Evolutionary conservation across 1,139 yeast genomes (phyloP).

Genomic region (Starmera stellimalicola): DNA sequence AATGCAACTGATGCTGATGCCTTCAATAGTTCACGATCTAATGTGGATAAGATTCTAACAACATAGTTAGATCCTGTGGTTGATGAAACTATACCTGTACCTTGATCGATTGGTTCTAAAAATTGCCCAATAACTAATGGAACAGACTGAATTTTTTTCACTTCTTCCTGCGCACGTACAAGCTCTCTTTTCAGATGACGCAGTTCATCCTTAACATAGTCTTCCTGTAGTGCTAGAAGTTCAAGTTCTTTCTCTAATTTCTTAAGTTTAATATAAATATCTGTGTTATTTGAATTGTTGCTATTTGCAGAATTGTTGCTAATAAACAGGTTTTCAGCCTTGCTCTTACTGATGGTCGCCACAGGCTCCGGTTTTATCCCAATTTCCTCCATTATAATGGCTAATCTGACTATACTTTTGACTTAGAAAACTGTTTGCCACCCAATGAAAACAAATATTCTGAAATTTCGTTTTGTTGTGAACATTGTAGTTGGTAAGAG

Average conservation of each 20-base stretch:
- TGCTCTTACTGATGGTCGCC: slow-evolving; percentile 16
- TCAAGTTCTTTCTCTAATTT: slow-evolving; percentile 85
- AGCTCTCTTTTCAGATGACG: slow-evolving; percentile 92
- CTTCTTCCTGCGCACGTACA: slow-evolving; percentile 96
- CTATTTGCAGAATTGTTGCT: slow-evolving; percentile 12
- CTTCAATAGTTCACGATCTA: slow-evolving; percentile 89
- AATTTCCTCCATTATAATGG: slow-evolving; percentile 46
- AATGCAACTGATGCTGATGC: slow-evolving; percentile 94
- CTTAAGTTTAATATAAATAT: slow-evolving; percentile 76
- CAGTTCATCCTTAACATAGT: slow-evolving; percentile 94
- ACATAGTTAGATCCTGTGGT: slow-evolving; percentile 98
- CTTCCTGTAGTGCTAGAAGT: slow-evolving; percentile 78
- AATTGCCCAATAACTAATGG: slow-evolving; percentile 98
- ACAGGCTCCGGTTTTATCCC: slow-evolving; percentile 35
- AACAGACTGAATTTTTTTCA: slow-evolving; percentile 91
- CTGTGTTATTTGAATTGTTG: slow-evolving; percentile 31
- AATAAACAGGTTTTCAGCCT: slow-evolving; percentile 16
- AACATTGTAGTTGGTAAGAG: background rate
- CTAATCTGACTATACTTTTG: background rate
- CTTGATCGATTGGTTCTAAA: slow-evolving; percentile 93
- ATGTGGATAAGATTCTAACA: slow-evolving; percentile 85
- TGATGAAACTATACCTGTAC: slow-evolving; percentile 92
- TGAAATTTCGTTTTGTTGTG: background rate
- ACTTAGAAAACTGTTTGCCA: slow-evolving; percentile 9
- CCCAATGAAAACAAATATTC: slow-evolving; percentile 5